Evolutionary conservation across 257 asterid species (phyloP).

Genomic region (Penstemon eatonii): DNA sequence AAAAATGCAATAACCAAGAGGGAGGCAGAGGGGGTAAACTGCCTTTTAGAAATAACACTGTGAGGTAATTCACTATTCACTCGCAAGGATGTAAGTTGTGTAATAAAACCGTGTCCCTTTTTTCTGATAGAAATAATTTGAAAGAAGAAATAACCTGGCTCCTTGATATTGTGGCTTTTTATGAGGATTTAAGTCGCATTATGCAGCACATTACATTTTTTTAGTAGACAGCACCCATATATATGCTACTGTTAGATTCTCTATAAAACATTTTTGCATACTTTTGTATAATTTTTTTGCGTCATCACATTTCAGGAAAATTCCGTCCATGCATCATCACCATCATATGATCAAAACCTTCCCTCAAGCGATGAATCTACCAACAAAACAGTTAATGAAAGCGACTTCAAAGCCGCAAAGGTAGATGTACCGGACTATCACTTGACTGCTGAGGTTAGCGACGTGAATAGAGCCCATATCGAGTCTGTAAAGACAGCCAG

Average conservation of each 20-base stretch:
- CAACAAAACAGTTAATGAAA: conserved; percentile 17
- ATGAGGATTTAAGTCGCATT: background rate
- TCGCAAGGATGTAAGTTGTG: background rate
- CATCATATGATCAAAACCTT: conserved; percentile 25
- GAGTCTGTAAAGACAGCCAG: conserved; percentile 18
- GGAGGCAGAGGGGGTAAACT: too few species aligned
- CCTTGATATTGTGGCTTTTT: conserved; percentile 6
- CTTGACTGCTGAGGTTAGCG: conserved; percentile 13
- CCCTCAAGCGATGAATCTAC: conserved; percentile 21
- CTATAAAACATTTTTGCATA: conserved; percentile 1
- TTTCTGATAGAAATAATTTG: background rate
- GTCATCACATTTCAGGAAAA: conserved; percentile 35
- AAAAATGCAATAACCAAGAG: too few species aligned
- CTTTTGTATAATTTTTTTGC: background rate
- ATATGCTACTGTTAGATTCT: conserved; percentile 1
- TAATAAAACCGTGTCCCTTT: background rate
- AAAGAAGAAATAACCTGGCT: conserved; percentile 3
- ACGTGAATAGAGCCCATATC: conserved; percentile 15
- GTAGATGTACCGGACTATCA: conserved; percentile 23
- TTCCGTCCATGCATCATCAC: conserved; percentile 16
- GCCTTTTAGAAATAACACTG: too few species aligned
- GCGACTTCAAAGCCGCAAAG: conserved; percentile 16
- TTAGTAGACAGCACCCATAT: background rate
- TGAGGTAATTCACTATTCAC: too few species aligned
- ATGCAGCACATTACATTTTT: background rate